Conservation (phyloP, 2,329 filamentous ascomycete genomes). For the Alternaria burnsii region DNA sequence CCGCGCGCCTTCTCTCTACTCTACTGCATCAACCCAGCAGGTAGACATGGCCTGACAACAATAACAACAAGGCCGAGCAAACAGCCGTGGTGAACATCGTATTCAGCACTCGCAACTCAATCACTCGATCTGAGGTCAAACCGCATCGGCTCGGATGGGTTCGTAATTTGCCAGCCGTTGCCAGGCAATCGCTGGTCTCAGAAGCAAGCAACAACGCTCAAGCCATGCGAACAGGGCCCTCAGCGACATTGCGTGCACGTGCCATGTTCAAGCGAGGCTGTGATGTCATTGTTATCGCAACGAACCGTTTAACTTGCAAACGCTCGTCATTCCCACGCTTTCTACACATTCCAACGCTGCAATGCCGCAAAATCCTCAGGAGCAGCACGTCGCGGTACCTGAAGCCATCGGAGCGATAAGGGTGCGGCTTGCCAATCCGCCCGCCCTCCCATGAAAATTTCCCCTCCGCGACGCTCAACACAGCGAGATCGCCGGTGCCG, state of each 20-base stretch:
- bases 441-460: constrained; percentile 32
- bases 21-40: neutral
- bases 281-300: constrained; percentile 26
- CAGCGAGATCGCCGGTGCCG: constrained; percentile 32
- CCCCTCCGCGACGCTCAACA: constrained; percentile 29
- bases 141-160: constrained; percentile 14
- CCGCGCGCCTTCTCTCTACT: constrained; percentile 10
- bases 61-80: constrained; percentile 9
- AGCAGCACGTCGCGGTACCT: constrained; percentile 25
- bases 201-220: constrained; percentile 22
- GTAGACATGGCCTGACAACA: constrained; percentile 21
- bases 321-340: constrained; percentile 2
- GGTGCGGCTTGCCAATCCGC: constrained; percentile 20
- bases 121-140: constrained; percentile 13
- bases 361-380: neutral
- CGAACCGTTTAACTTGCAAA: constrained; percentile 14
- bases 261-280: constrained; percentile 16
- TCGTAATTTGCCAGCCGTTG: constrained; percentile 31
- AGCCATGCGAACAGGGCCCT: constrained; percentile 20
- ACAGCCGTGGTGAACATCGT: constrained; percentile 10
- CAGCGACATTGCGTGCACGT: constrained; percentile 17
- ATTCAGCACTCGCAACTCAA: neutral
- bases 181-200: constrained; percentile 20
- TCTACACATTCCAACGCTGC: neutral
- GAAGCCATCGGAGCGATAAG: constrained; percentile 29